Evolutionary conservation across 495 filamentous ascomycete genomes (phyloP), one percentile per base, ranked within the genome.

Genomic region (Hyaloscypha finlandica): DNA sequence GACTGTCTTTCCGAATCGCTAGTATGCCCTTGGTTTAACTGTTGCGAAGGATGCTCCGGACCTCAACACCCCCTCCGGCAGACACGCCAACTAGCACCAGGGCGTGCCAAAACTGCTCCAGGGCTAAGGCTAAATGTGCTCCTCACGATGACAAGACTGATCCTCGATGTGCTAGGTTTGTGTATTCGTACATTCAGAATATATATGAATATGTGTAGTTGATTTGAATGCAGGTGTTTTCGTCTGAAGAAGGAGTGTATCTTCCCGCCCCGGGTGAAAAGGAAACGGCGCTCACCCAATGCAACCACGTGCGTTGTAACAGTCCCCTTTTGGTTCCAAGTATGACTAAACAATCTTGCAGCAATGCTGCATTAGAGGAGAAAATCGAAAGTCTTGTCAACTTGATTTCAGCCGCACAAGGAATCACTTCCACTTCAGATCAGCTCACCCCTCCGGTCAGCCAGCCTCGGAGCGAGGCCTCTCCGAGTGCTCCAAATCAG

Each of bases 331-430:
- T 32, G 1, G 8, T 37, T 61, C 6, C 6, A 16, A 25, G 6
- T 59, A 53, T 55, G 16, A 52, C 45, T 51, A 20, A 35, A 12
- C 25, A 6, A 16, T 30, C 42, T 59, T 48, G 51, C 32, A 67
- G 66, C 19, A 67, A 62, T 37, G 64, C 59, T 39, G 64, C 67
- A 53, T 53, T 72, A 42, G 70, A 72, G 29, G 33, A 72, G 30
- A 69, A 67, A 30, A 72, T 72, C 12, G 63, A 72, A 22, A 69
- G 61, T 54, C 67, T 72, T 16, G 70, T 69, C 12, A 51, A 53
- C n/a, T 55, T 72, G n/a, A 61, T 72, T 11, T 66, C 69, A 6
- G 48, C 19, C 5, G 59, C 48, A 0, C 56, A 62, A 48, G 64
- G 31, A 8, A 39, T 29, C 8, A 39, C 22, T 20, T 3, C 66